phyloP scores from a whole-genome alignment of 768 basidiomycete genomes.

The Dendrothele bispora region DNA sequence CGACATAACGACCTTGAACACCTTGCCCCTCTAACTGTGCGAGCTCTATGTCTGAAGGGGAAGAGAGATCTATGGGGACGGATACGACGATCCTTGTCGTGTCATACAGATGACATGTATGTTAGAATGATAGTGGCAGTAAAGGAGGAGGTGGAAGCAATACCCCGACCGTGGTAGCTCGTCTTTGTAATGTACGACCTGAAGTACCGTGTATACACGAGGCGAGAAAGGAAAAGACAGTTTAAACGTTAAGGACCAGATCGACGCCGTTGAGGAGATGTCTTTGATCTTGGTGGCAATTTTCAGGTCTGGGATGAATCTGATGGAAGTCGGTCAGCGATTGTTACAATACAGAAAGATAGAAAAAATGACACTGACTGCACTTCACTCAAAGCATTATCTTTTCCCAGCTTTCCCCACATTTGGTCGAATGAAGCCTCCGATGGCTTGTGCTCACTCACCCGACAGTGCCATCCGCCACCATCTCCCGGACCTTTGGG shows the following conservation, averaged over 20 bases:
- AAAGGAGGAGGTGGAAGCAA: constrained; percentile 1
- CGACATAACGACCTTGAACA: constrained; percentile 65
- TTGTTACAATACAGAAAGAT: no score
- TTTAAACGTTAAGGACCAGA: constrained; percentile 74
- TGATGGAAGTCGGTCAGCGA: no score
- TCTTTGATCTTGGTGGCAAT: constrained; percentile 62
- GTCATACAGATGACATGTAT: no score
- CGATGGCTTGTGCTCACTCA: constrained; percentile 60
- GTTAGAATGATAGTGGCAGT: not conserved
- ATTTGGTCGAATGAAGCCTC: constrained; percentile 73
- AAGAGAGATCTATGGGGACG: constrained; percentile 65
- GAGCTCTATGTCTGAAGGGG: constrained; percentile 49
- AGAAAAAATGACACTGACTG: constrained; percentile 41
- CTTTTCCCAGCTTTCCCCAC: constrained; percentile 63
- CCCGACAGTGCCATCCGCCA: constrained; percentile 65
- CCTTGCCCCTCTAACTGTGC: constrained; percentile 62
- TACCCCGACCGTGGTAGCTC: constrained; percentile 58
- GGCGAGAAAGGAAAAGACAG: constrained; percentile 70
- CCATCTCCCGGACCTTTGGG: constrained; percentile 54
- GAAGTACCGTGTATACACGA: constrained; percentile 73
- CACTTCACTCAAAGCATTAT: constrained; percentile 69
- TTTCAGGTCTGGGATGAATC: constrained; percentile 65
- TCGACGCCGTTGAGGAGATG: constrained; percentile 59
- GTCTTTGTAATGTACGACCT: constrained; percentile 53
- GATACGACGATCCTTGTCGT: constrained; percentile 48